phyloP scores from a whole-genome alignment of 176 grass and related monocot genomes.

The Lolium multiflorum region DNA sequence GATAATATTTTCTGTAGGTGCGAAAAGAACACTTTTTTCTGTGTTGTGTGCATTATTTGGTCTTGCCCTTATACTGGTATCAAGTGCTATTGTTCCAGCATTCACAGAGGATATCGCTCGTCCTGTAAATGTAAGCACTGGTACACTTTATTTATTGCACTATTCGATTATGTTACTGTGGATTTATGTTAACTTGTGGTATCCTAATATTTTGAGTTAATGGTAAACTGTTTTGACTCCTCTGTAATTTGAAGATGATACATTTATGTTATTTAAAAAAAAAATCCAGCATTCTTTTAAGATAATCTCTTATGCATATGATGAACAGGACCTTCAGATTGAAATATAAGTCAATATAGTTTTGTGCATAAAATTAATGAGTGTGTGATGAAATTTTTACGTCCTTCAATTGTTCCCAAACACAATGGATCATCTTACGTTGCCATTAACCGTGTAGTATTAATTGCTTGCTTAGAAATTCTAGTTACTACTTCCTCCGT shows the following conservation, averaged over 20 bases:
- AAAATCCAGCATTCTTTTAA: slow-evolving; percentile 19
- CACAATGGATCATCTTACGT: not conserved
- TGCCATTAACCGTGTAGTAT: not conserved
- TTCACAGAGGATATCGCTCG: slow-evolving; percentile 89
- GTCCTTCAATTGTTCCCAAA: not conserved
- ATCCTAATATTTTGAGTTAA: slow-evolving; percentile 15
- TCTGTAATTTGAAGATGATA: not conserved
- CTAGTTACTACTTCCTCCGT: not conserved
- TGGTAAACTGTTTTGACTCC: not conserved
- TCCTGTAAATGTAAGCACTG: slow-evolving; percentile 82
- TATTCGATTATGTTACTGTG: slow-evolving; percentile 10
- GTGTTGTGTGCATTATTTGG: slow-evolving; percentile 63
- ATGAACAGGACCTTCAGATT: not conserved
- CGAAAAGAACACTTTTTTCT: slow-evolving; percentile 69
- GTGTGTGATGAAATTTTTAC: not conserved
- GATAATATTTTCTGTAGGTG: slow-evolving; percentile 62
- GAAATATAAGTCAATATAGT: not conserved
- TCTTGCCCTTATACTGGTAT: slow-evolving; percentile 70
- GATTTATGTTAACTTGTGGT: slow-evolving; percentile 1
- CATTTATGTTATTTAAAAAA: not conserved
- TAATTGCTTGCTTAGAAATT: not conserved
- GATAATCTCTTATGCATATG: slow-evolving; percentile 1
- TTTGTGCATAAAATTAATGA: slow-evolving; percentile 1
- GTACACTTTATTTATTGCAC: slow-evolving; percentile 18
- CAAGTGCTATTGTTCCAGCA: slow-evolving; percentile 72